These are phyloP conservation scores for Pseudogymnoascus sp. DNA, from an alignment of 2,329 filamentous ascomycete species.

Conservation along the genomic window DNA sequence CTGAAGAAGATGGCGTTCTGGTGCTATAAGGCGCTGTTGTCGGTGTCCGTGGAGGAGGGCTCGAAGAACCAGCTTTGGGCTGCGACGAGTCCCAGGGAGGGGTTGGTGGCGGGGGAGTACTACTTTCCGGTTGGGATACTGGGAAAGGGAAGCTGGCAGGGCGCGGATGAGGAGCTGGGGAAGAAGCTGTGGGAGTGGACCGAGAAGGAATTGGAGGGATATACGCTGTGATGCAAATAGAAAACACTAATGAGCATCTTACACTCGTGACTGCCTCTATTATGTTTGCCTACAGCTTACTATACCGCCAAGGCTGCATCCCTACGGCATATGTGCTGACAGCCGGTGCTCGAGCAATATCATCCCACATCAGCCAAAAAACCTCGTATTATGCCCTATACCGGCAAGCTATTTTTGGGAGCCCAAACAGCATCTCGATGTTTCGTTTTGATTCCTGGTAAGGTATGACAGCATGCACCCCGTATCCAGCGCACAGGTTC, in stretches of 20 bases:
- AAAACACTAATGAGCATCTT: background rate
- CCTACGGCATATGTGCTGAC: background rate
- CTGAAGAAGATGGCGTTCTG: conserved; percentile 11
- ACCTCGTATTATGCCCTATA: background rate
- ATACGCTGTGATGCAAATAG: conserved; percentile 7
- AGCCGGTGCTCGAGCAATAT: background rate
- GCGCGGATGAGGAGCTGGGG: conserved; percentile 27
- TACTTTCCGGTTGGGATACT: conserved; percentile 31
- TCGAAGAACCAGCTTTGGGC: conserved; percentile 36
- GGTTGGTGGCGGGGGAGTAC: conserved; percentile 28
- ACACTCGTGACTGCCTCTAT: background rate
- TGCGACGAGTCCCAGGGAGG: conserved; percentile 28
- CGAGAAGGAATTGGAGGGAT: conserved; percentile 20
- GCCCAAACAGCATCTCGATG: background rate
- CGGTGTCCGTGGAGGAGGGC: conserved; percentile 29
- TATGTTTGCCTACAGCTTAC: conserved; percentile 2
- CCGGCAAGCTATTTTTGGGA: background rate
- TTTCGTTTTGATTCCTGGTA: background rate
- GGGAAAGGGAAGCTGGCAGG: conserved; percentile 19
- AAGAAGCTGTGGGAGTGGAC: conserved; percentile 35
- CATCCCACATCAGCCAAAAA: conserved; percentile 6
- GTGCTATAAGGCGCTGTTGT: conserved; percentile 13
- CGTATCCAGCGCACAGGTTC: background rate
- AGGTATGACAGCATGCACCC: background rate
- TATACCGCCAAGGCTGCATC: background rate